phyloP scores from a whole-genome alignment of 2,329 filamentous ascomycete genomes.

The Sarocladium kiliense region DNA sequence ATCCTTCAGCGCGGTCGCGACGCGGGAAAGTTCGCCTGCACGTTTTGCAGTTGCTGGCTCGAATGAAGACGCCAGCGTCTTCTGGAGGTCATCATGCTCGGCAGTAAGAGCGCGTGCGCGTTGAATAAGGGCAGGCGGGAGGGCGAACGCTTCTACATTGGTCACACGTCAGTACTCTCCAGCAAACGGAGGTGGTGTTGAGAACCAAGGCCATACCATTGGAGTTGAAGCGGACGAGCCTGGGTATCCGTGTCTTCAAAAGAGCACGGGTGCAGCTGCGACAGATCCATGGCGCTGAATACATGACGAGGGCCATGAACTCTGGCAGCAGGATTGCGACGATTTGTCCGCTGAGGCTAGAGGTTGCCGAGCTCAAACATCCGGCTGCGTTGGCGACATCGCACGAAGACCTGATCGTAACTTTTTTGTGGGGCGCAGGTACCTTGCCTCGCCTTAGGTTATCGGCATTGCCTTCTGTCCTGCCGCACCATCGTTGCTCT shows the following conservation, averaged over 20 bases:
- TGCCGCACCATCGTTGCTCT: too few species aligned
- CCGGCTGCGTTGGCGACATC: too few species aligned
- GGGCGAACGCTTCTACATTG: conserved; percentile 33
- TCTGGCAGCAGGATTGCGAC: not conserved
- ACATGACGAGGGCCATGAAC: conserved; percentile 20
- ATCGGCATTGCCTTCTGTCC: too few species aligned
- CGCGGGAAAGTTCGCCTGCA: conserved; percentile 54
- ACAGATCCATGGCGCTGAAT: conserved; percentile 29
- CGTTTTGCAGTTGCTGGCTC: conserved; percentile 54
- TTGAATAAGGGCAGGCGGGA: conserved; percentile 45
- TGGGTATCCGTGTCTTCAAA: conserved; percentile 17
- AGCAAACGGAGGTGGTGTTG: not conserved
- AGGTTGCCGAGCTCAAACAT: too few species aligned
- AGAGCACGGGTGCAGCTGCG: conserved; percentile 28
- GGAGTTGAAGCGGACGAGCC: conserved; percentile 25
- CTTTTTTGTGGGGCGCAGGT: conserved; percentile 5
- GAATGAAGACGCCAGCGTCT: conserved; percentile 47
- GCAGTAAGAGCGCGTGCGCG: conserved; percentile 52
- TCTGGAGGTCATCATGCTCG: conserved; percentile 53
- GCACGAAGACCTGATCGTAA: not conserved
- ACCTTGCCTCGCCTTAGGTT: not conserved
- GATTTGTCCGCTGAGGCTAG: too few species aligned
- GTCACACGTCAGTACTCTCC: not conserved
- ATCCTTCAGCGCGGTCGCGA: conserved; percentile 52
- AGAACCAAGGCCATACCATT: conserved; percentile 22